phyloP scores from a whole-genome alignment of 805 yeast species.

The Candida incommunis region DNA sequence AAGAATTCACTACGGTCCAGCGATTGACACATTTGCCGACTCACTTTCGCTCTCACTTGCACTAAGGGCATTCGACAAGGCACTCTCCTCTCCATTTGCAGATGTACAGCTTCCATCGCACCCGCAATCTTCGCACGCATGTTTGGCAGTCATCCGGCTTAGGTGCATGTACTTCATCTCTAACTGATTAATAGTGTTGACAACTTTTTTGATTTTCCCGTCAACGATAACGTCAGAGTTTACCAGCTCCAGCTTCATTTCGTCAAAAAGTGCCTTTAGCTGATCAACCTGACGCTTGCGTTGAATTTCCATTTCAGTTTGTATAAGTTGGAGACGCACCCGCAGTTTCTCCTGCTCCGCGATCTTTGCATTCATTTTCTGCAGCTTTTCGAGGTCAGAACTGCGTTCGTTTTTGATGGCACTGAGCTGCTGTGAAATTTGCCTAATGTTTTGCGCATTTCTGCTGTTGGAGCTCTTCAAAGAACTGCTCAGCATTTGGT shows the following conservation, averaged over 20 bases:
- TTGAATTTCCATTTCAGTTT: slow-evolving; percentile 4
- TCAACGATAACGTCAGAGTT: slow-evolving; percentile 8
- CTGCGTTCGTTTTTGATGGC: slow-evolving; percentile 6
- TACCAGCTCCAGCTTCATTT: slow-evolving; percentile 7
- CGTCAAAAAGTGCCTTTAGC: slow-evolving; percentile 7
- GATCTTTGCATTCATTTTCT: slow-evolving; percentile 8
- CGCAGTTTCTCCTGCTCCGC: slow-evolving; percentile 6
- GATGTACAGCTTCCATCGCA: neutral
- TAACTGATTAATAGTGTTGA: slow-evolving; percentile 7
- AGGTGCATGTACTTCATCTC: slow-evolving; percentile 5
- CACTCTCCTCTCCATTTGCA: neutral
- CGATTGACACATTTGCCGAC: slow-evolving; percentile 38
- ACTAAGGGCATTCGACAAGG: neutral
- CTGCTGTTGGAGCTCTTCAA: slow-evolving; percentile 39
- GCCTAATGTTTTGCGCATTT: slow-evolving; percentile 40
- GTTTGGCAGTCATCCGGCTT: slow-evolving; percentile 3
- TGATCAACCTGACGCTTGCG: slow-evolving; percentile 9
- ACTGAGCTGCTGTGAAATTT: slow-evolving; percentile 12
- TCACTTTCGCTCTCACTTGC: slow-evolving; percentile 31
- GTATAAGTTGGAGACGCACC: neutral
- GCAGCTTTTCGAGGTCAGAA: slow-evolving; percentile 6
- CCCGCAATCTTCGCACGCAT: slow-evolving; percentile 2
- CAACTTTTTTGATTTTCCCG: slow-evolving; percentile 6
- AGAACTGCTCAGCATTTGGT: neutral
- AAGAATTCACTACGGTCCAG: neutral